Percentiles rank a stretch among this genome's conserved stretches.
phyloP scores from a whole-genome alignment of 2,329 filamentous ascomycete species.

The Xylariales sp. region DNA sequence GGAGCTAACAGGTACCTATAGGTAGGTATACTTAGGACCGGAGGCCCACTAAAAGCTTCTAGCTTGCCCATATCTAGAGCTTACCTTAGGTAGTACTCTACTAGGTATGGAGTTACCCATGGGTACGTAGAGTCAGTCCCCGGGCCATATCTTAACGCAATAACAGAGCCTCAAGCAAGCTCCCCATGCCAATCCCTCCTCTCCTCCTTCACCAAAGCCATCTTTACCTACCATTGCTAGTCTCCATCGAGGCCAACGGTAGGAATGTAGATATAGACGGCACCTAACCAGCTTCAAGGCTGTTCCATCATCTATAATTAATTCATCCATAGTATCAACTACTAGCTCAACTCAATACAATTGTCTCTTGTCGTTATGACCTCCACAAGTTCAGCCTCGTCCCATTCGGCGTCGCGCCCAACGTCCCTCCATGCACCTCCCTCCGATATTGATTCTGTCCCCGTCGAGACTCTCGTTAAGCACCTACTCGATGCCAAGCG shows the following conservation, averaged over 20 bases:
- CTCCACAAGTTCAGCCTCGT: slow-evolving; percentile 43
- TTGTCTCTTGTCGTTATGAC: slow-evolving; percentile 41
- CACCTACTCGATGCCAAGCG: slow-evolving; percentile 89
- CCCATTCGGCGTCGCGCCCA: slow-evolving; percentile 36
- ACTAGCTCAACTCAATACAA: not conserved
- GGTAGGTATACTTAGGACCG: too few relatives aligned
- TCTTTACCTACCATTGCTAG: not conserved
- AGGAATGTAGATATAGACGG: slow-evolving; percentile 38
- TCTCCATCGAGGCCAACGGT: slow-evolving; percentile 12
- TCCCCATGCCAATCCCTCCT: not conserved
- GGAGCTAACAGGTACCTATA: too few relatives aligned
- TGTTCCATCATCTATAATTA: slow-evolving; percentile 23
- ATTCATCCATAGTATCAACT: slow-evolving; percentile 14
- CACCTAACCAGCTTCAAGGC: slow-evolving; percentile 30
- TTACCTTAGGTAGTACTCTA: not conserved
- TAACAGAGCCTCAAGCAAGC: slow-evolving; percentile 14
- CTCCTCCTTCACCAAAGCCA: not conserved
- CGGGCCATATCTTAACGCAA: not conserved
- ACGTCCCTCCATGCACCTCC: slow-evolving; percentile 49
- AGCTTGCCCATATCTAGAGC: not conserved
- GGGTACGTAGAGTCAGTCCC: not conserved
- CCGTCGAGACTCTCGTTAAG: slow-evolving; percentile 82
- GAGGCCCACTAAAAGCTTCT: slow-evolving; percentile 16
- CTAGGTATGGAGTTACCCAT: too few relatives aligned
- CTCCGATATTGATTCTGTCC: slow-evolving; percentile 54